These are phyloP conservation scores for Diaporthe citrichinensis DNA, from an alignment of 2,329 filamentous ascomycete genomes.

Conservation along the genomic window DNA sequence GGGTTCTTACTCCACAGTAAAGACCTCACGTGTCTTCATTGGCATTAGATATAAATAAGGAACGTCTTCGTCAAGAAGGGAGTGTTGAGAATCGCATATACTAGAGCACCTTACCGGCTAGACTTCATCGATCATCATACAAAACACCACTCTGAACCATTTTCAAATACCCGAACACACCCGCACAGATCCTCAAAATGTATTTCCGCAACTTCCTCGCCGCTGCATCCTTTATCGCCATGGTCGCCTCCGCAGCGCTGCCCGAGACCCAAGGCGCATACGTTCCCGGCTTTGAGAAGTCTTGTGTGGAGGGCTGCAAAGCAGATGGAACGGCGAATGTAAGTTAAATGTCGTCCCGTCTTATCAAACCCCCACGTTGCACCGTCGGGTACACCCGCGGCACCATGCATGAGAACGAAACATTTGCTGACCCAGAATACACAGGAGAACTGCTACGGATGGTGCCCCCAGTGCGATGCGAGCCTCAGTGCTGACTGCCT, in stretches of 20 bases:
- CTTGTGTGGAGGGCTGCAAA: constrained; percentile 18
- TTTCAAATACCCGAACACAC: not conserved
- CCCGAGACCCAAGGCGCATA: not conserved
- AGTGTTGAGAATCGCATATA: not conserved
- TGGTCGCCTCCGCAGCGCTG: constrained; percentile 11
- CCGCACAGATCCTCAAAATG: not conserved
- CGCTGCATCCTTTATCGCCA: constrained; percentile 2
- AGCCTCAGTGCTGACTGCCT: not conserved
- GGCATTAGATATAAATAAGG: not conserved
- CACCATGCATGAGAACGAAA: no score
- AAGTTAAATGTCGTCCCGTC: not conserved
- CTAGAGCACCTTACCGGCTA: not conserved
- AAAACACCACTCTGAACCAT: no score
- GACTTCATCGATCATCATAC: not conserved
- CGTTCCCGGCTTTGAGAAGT: constrained; percentile 14
- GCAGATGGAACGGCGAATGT: not conserved
- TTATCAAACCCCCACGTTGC: not conserved
- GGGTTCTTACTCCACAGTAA: not conserved
- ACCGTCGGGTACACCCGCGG: not conserved
- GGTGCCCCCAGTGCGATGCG: constrained; percentile 6
- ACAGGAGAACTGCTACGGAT: not conserved
- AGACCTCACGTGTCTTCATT: constrained; percentile 9
- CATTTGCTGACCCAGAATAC: not conserved
- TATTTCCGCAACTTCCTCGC: constrained; percentile 12
- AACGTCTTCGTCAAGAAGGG: not conserved